Conservation (phyloP, 176 grass and related monocot genomes). For the Aegilops umbellulata region DNA sequence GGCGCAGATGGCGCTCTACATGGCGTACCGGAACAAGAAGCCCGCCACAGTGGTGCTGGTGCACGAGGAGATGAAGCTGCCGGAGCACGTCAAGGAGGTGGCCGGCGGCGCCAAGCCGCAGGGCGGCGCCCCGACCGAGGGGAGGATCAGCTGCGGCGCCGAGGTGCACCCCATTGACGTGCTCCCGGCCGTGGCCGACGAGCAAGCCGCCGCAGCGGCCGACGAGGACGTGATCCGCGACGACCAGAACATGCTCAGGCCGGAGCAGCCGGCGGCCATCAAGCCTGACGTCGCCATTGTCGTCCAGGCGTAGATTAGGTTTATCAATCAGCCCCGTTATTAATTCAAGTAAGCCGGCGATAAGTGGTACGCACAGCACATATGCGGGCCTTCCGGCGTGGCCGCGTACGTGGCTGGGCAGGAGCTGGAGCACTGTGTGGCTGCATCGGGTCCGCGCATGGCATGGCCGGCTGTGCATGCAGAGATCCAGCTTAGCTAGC, state of each 20-base stretch:
- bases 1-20: slow-evolving; percentile 82
- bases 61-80: slow-evolving; percentile 46
- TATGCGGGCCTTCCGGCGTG: neutral
- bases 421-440: neutral
- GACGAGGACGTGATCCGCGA: neutral
- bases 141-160: slow-evolving; percentile 33
- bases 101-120: neutral
- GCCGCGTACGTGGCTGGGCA: neutral
- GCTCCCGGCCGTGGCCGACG: neutral
- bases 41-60: neutral
- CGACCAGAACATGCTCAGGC: neutral
- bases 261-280: neutral
- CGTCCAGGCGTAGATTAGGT: neutral
- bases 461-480: neutral
- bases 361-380: neutral
- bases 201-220: neutral
- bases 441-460: neutral
- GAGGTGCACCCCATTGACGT: slow-evolving; percentile 62
- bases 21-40: slow-evolving; percentile 49
- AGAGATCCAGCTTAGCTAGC: neutral
- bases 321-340: neutral
- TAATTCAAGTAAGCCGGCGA: neutral
- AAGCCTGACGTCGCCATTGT: slow-evolving; percentile 6
- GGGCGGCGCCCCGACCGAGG: slow-evolving; percentile 6
- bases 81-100: slow-evolving; percentile 44